Conservation (phyloP, 768 basidiomycete genomes). For the Phlebiopsis gigantea region DNA sequence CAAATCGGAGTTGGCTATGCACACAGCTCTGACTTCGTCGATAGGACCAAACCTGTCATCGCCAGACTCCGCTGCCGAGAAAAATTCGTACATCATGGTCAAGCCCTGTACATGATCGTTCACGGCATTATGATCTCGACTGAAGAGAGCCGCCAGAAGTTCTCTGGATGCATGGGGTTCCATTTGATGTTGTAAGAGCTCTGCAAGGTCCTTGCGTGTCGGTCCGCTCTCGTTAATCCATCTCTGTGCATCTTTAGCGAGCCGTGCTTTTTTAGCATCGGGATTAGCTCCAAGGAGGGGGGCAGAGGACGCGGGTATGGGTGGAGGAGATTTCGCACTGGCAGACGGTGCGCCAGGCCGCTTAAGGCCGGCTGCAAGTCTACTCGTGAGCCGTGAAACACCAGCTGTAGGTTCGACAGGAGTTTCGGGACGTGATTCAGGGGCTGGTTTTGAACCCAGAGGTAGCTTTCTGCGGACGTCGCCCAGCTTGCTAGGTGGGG, state of each 20-base stretch:
- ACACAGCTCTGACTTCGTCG: slow-evolving; percentile 53
- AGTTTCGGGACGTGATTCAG: slow-evolving; percentile 37
- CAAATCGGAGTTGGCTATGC: slow-evolving; percentile 86
- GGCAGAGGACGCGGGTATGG: slow-evolving; percentile 24
- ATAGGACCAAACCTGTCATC: slow-evolving; percentile 46
- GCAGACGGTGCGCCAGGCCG: slow-evolving; percentile 35
- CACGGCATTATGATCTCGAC: slow-evolving; percentile 92
- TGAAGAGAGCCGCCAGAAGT: slow-evolving; percentile 75
- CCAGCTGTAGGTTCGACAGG: slow-evolving; percentile 26
- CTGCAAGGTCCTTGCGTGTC: slow-evolving; percentile 81
- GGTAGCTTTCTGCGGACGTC: slow-evolving; percentile 74
- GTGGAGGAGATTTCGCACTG: slow-evolving; percentile 26
- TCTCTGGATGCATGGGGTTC: slow-evolving; percentile 77
- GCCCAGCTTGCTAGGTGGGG: slow-evolving; percentile 41
- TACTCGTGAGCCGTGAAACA: slow-evolving; percentile 30
- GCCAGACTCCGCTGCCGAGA: slow-evolving; percentile 48
- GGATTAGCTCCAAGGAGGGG: slow-evolving; percentile 47
- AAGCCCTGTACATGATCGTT: slow-evolving; percentile 88
- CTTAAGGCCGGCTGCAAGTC: slow-evolving; percentile 38
- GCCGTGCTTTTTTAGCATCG: slow-evolving; percentile 60
- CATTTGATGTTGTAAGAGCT: slow-evolving; percentile 88
- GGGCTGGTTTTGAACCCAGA: slow-evolving; percentile 44
- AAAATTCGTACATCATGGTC: slow-evolving; percentile 70
- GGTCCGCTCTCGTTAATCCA: slow-evolving; percentile 88
- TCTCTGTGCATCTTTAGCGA: slow-evolving; percentile 68